Evolutionary conservation across 257 asterid genomes (phyloP).

Genomic region (Hygrophila difformis): DNA sequence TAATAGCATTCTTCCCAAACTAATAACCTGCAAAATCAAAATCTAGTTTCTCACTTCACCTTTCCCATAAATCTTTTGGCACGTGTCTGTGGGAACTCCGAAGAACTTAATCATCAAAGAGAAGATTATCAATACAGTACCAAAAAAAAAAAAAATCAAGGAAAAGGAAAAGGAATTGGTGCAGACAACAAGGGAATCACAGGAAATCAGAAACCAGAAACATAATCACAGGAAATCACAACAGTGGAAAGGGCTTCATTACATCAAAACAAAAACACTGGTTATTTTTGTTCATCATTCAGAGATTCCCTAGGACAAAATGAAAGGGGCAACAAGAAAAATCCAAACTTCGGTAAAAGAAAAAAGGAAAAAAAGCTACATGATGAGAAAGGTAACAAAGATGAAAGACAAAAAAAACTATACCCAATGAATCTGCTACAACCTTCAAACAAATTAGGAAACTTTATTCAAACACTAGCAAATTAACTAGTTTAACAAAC

Average conservation of each 20-base stretch:
- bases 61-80: too few relatives aligned
- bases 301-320: conserved; percentile 53
- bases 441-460: conserved; percentile 19
- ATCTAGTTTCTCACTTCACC: neutral
- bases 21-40: conserved; percentile 41
- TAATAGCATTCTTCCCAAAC: conserved; percentile 73
- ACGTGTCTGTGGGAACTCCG: too few relatives aligned
- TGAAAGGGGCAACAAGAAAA: conserved; percentile 38
- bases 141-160: too few relatives aligned
- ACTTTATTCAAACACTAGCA: conserved; percentile 19
- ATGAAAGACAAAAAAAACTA: conserved; percentile 26
- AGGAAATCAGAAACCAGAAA: conserved; percentile 13
- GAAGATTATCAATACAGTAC: too few relatives aligned
- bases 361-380: conserved; percentile 16
- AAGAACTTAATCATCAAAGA: too few relatives aligned
- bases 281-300: conserved; percentile 11
- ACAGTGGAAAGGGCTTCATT: conserved; percentile 24
- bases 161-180: too few relatives aligned
- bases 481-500: conserved; percentile 17
- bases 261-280: conserved; percentile 16
- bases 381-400: conserved; percentile 6
- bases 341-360: conserved; percentile 42
- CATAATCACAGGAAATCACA: conserved; percentile 22
- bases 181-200: neutral
- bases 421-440: conserved; percentile 27